phyloP scores from a whole-genome alignment of 164 flowering plant genomes.

The Liriodendron chinense region DNA sequence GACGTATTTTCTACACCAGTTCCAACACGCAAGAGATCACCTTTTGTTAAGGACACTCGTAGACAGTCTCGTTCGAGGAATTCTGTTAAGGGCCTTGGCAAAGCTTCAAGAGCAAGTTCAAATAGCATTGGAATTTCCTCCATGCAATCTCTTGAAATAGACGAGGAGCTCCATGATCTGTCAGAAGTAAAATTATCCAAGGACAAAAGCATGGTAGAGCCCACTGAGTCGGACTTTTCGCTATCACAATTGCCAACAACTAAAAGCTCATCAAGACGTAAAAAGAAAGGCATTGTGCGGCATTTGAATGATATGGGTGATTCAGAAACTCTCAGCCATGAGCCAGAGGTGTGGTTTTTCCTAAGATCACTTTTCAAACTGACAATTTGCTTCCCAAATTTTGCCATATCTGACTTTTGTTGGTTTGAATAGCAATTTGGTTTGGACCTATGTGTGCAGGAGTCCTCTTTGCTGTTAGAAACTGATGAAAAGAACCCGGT shows the following conservation, averaged over 20 bases:
- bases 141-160: slow-evolving; percentile 23
- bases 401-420: not conserved
- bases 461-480: slow-evolving; percentile 22
- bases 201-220: slow-evolving; percentile 10
- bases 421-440: not conserved
- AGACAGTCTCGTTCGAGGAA: slow-evolving; percentile 30
- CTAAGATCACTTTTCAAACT: not conserved
- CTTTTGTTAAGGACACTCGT: slow-evolving; percentile 34
- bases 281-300: slow-evolving; percentile 28
- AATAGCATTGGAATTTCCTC: slow-evolving; percentile 13
- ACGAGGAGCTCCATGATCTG: slow-evolving; percentile 23
- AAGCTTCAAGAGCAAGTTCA: slow-evolving; percentile 20
- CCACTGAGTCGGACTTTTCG: slow-evolving; percentile 36
- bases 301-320: slow-evolving; percentile 20
- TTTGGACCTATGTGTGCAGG: slow-evolving; percentile 27
- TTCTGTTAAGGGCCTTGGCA: slow-evolving; percentile 23
- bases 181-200: slow-evolving; percentile 20
- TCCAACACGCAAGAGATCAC: slow-evolving; percentile 60
- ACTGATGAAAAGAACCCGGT: slow-evolving; percentile 17
- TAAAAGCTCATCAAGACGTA: slow-evolving; percentile 35
- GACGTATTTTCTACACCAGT: slow-evolving; percentile 34
- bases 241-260: slow-evolving; percentile 35
- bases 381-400: not conserved
- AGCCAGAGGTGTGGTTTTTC: slow-evolving; percentile 34
- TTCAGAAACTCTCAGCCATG: slow-evolving; percentile 29